Evolutionary conservation across 176 grass and related monocot genomes (phyloP).

Genomic region (Carex pumila): DNA sequence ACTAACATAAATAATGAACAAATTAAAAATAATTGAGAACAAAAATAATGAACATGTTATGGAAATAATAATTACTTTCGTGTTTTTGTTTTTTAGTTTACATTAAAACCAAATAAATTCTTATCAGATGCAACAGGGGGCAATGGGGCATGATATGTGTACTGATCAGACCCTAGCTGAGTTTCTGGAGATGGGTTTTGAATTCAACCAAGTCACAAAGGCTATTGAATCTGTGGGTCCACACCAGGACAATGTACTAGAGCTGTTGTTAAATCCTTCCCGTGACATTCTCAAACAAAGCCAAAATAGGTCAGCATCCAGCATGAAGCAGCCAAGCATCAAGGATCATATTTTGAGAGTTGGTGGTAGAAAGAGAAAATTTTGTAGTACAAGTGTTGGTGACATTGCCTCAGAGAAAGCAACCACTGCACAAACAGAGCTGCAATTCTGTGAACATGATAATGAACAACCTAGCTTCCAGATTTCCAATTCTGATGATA

Average conservation of each 20-base stretch:
- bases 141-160: slow-evolving; percentile 17
- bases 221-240: slow-evolving; percentile 50
- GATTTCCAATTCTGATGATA: not conserved
- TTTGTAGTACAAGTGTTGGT: slow-evolving; percentile 6
- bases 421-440: not conserved
- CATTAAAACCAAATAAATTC: not conserved
- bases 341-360: slow-evolving; percentile 30
- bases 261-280: slow-evolving; percentile 46
- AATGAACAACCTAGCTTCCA: not conserved
- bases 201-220: slow-evolving; percentile 46
- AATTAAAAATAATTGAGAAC: not conserved
- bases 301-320: not conserved
- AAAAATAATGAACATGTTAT: not conserved
- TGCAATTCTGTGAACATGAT: not conserved
- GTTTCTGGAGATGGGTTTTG: slow-evolving; percentile 86
- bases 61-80: not conserved
- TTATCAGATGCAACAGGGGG: not conserved
- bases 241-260: slow-evolving; percentile 42
- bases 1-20: not conserved
- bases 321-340: slow-evolving; percentile 58
- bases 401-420: slow-evolving; percentile 24
- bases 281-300: not conserved
- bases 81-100: not conserved
- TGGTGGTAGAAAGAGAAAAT: not conserved
- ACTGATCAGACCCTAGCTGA: slow-evolving; percentile 51